Evolutionary conservation across 192 early-diverging fungal genomes (phyloP).

Genomic region (Spizellomyces punctatus): DNA sequence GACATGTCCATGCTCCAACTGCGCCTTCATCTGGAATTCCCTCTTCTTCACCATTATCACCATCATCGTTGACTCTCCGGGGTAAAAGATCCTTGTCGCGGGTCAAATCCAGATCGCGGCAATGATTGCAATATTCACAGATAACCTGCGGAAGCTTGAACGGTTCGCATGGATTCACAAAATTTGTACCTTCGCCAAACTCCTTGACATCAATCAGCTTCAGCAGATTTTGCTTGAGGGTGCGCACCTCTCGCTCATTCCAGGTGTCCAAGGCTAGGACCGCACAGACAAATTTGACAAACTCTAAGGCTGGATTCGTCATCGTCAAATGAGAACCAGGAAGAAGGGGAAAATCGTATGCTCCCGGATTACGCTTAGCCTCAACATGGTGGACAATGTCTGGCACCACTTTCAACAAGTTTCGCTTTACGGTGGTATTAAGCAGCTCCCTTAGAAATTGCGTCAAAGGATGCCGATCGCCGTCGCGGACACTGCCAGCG

Average conservation of each 20-base stretch:
- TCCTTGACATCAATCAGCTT: slow-evolving; percentile 73
- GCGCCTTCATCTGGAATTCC: neutral
- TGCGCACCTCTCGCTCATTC: slow-evolving; percentile 76
- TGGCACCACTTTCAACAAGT: slow-evolving; percentile 64
- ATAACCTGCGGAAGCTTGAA: slow-evolving; percentile 79
- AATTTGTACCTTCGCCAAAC: slow-evolving; percentile 77
- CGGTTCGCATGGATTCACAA: slow-evolving; percentile 81
- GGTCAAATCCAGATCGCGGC: slow-evolving; percentile 88
- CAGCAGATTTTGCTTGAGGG: slow-evolving; percentile 80
- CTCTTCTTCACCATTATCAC: slow-evolving; percentile 29
- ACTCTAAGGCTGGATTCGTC: slow-evolving; percentile 78
- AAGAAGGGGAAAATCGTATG: slow-evolving; percentile 65
- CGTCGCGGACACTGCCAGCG: neutral
- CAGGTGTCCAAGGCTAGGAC: slow-evolving; percentile 75
- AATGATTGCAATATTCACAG: slow-evolving; percentile 85
- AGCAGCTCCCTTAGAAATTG: slow-evolving; percentile 35
- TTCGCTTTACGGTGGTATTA: slow-evolving; percentile 49
- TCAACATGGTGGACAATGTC: slow-evolving; percentile 49
- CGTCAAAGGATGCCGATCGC: slow-evolving; percentile 14
- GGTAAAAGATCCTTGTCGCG: slow-evolving; percentile 75
- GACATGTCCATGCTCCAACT: slow-evolving; percentile 68
- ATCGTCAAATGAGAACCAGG: slow-evolving; percentile 72
- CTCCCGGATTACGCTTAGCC: slow-evolving; percentile 14
- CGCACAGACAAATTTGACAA: slow-evolving; percentile 75
- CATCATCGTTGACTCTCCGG: slow-evolving; percentile 36